These are phyloP conservation scores for Rhododendron henanense DNA, from an alignment of 148 eudicot species.

Conservation along the genomic window DNA sequence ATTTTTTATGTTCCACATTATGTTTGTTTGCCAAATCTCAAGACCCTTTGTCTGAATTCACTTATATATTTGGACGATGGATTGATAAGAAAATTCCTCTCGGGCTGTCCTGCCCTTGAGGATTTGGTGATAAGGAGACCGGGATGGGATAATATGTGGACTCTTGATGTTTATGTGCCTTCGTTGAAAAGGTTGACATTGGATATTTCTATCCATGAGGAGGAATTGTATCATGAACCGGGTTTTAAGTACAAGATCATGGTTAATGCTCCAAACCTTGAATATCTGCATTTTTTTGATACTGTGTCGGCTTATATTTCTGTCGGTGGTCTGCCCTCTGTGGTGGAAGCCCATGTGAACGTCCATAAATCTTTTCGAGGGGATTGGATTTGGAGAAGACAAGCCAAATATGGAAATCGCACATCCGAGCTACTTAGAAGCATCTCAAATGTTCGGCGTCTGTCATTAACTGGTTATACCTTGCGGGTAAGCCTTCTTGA, in stretches of 20 bases:
- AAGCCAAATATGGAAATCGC: neutral
- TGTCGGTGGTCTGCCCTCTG: neutral
- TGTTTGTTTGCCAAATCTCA: neutral
- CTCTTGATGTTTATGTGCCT: neutral
- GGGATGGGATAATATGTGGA: neutral
- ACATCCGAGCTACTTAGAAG: neutral
- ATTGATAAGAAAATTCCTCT: neutral
- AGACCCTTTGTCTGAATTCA: neutral
- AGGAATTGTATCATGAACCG: neutral
- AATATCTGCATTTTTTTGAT: neutral
- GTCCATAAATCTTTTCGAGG: no score
- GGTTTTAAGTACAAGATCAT: neutral
- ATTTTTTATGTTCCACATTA: neutral
- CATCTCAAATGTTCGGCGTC: neutral
- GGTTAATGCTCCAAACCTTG: neutral
- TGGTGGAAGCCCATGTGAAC: neutral
- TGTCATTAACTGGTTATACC: neutral
- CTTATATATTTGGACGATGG: neutral
- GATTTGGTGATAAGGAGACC: neutral
- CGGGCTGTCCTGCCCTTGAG: neutral
- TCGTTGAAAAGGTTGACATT: neutral
- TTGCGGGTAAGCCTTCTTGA: neutral
- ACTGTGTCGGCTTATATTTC: neutral
- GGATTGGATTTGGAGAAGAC: neutral
- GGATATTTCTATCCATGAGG: neutral